These are phyloP conservation scores for Boletus subcaerulescens DNA, from an alignment of 768 basidiomycete genomes.

Conservation along the genomic window DNA sequence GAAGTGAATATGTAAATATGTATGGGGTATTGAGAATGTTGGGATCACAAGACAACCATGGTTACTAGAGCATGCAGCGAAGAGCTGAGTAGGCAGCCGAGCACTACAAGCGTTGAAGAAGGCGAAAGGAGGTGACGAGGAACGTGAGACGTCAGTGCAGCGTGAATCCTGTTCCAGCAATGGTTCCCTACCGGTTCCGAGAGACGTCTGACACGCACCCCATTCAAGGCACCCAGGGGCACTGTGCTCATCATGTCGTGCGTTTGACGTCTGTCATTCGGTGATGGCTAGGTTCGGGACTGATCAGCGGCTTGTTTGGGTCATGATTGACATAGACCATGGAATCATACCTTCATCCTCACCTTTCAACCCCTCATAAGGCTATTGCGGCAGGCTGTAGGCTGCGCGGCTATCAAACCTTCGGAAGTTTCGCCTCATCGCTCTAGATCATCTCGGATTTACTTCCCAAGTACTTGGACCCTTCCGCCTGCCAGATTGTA, in stretches of 20 bases:
- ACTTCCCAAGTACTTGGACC: slow-evolving; percentile 56
- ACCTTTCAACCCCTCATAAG: slow-evolving; percentile 54
- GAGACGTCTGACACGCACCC: background rate
- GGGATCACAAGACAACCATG: too few relatives aligned
- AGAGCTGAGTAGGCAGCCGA: too few relatives aligned
- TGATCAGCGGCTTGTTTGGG: background rate
- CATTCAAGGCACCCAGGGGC: slow-evolving; percentile 55
- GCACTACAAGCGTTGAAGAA: too few relatives aligned
- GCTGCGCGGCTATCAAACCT: slow-evolving; percentile 62
- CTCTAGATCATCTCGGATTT: slow-evolving; percentile 51
- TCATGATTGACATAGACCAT: slow-evolving; percentile 41
- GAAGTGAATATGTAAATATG: too few relatives aligned
- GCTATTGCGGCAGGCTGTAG: slow-evolving; percentile 76
- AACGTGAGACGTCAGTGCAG: too few relatives aligned
- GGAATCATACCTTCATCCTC: slow-evolving; percentile 64
- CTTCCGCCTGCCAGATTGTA: slow-evolving; percentile 49
- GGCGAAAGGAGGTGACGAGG: too few relatives aligned
- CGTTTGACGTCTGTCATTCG: slow-evolving; percentile 15
- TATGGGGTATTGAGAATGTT: too few relatives aligned
- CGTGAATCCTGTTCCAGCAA: slow-evolving; percentile 12
- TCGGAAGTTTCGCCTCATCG: slow-evolving; percentile 55
- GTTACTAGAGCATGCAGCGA: too few relatives aligned
- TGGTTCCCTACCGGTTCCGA: too few relatives aligned
- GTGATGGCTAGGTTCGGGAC: background rate
- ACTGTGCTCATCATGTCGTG: slow-evolving; percentile 60